Conservation (phyloP, 345 rosid genomes). For the Salix koriyanagi region DNA sequence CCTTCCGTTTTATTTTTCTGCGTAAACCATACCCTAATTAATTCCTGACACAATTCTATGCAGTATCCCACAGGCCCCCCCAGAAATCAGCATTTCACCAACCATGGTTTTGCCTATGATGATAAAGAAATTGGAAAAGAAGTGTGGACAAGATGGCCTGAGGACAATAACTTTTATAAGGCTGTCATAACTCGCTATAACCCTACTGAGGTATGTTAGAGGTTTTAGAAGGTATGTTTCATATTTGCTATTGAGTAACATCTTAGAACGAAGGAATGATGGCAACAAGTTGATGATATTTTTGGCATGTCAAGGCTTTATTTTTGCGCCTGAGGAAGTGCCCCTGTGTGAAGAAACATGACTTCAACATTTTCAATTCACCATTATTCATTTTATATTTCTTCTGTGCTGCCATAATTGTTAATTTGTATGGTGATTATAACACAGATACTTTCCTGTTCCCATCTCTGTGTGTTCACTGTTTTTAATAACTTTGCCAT, state of each 20-base stretch:
- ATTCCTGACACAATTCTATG: slow-evolving; percentile 35
- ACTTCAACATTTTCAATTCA: not conserved
- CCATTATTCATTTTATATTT: not conserved
- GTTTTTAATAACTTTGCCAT: not conserved
- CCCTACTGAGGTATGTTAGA: slow-evolving; percentile 52
- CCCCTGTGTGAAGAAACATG: not conserved
- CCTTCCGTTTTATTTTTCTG: slow-evolving; percentile 21
- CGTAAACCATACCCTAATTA: slow-evolving; percentile 38
- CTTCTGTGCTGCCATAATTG: not conserved
- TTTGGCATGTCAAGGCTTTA: not conserved
- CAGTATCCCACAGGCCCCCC: slow-evolving; percentile 55
- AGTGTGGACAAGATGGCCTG: slow-evolving; percentile 99
- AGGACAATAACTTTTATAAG: slow-evolving; percentile 81
- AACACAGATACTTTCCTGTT: not conserved
- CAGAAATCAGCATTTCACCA: slow-evolving; percentile 52
- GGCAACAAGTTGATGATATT: not conserved
- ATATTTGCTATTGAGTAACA: not conserved
- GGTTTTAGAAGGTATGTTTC: not conserved
- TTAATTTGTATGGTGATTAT: not conserved
- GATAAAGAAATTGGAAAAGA: slow-evolving; percentile 67
- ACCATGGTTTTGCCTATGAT: slow-evolving; percentile 42
- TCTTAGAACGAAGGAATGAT: not conserved
- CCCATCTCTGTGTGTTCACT: not conserved
- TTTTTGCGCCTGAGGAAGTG: not conserved
- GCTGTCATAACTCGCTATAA: slow-evolving; percentile 87